Evolutionary conservation across 2,329 filamentous ascomycete species (phyloP).

Genomic region (Cucurbitaria berberidis): DNA sequence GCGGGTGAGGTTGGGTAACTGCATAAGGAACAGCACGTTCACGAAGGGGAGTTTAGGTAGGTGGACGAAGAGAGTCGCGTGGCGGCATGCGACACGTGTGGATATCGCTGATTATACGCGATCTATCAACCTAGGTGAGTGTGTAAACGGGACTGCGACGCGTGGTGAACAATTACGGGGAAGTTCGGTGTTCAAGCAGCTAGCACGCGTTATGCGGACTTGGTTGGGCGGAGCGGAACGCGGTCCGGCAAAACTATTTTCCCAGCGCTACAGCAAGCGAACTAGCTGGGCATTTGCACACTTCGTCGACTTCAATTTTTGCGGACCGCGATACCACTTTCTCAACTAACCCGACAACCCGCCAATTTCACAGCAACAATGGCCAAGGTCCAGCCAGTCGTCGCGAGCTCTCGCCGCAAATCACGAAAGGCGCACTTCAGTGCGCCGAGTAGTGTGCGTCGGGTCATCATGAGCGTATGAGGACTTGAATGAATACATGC

Average conservation of each 20-base stretch:
- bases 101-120: not conserved
- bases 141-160: slow-evolving; percentile 4
- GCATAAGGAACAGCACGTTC: slow-evolving; percentile 10
- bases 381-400: slow-evolving; percentile 69
- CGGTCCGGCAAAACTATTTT: slow-evolving; percentile 10
- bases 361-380: slow-evolving; percentile 60
- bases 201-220: slow-evolving; percentile 15
- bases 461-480: slow-evolving; percentile 84
- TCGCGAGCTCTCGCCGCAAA: slow-evolving; percentile 92
- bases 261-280: slow-evolving; percentile 26
- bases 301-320: slow-evolving; percentile 23
- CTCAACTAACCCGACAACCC: slow-evolving; percentile 41
- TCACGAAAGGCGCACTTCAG: slow-evolving; percentile 98
- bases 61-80: not conserved
- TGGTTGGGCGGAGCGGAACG: not conserved
- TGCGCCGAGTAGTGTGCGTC: slow-evolving; percentile 91
- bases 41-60: not conserved
- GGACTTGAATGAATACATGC: slow-evolving; percentile 61
- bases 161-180: slow-evolving; percentile 6
- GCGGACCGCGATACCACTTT: slow-evolving; percentile 22
- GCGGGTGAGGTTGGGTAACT: slow-evolving; percentile 1
- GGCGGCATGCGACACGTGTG: not conserved
- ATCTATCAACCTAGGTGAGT: not conserved
- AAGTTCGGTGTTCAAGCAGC: slow-evolving; percentile 10
- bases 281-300: slow-evolving; percentile 10